Evolutionary conservation across 176 grass and related monocot genomes (phyloP), one percentile per base, ranked within the genome.

Genomic region (Avena eriantha): DNA sequence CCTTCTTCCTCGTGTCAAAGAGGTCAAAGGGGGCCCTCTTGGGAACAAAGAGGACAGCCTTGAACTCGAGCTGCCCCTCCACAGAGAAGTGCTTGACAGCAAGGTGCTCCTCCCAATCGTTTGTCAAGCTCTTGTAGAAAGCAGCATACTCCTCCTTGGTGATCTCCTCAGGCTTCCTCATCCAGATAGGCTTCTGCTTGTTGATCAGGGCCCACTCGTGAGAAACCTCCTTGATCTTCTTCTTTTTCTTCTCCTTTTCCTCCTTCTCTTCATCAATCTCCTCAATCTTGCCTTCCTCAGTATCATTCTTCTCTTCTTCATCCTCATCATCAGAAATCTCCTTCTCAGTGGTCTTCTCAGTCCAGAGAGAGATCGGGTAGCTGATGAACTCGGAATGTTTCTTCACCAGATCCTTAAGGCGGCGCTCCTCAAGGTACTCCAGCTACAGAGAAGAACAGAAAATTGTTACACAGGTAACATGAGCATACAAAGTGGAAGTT

Each of bases 191-290:
- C 80, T 99, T 99, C 89, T 99, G 97, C 85, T 99, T 99, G 88
- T 99, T 99, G 35, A 99, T 63, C 63, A 94, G 64, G 24, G 91
- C 80, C 97, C 97, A 99, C 80, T 99, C 97, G 1, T 99, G 94
- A 48, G 94, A 99, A 31, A 99, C 94, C 86, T 99, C 97, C 97
- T 99, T 99, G 72, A 96, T 96, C 87, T 99, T 96, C 92, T 98
- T 96, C 89, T 99, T 99, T 53, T 99, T 96, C 77, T 96, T 96
- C 17, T 94, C 90, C 33, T 96, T 93, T 23, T 94, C 90, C 87
- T 96, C 94, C 36, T 98, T 94, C 67, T 98, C 92, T 77, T 99
- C 97, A 68, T 99, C 97, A 76, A 94, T 83, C 47, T 99, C 97
- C 68, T 96, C 94, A 22, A 99, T 87, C 87, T 99, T 99, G 76